phyloP scores from a whole-genome alignment of 306 rosid genomes.

The Cotoneaster glaucophyllus region DNA sequence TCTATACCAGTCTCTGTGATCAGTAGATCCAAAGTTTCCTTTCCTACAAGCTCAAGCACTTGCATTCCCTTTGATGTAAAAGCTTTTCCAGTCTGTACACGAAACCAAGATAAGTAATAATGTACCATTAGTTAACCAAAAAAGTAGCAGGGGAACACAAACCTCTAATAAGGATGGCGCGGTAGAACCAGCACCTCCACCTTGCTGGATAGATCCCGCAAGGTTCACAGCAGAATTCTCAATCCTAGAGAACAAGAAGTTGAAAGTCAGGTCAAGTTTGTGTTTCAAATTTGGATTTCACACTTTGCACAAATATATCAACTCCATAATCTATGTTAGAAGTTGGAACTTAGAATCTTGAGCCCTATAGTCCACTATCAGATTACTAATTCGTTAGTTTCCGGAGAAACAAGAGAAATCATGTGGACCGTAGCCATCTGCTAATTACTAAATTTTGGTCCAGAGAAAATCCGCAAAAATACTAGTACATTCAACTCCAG shows the following conservation, averaged over 20 bases:
- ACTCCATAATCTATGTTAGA: background rate
- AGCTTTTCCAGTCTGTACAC: conserved; percentile 80
- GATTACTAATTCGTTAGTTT: background rate
- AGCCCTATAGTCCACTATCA: background rate
- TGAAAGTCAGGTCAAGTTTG: background rate
- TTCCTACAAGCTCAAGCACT: conserved; percentile 90
- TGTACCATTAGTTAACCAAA: conserved; percentile 11
- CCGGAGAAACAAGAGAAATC: background rate
- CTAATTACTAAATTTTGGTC: background rate
- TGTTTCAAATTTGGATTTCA: background rate
- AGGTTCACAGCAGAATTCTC: conserved; percentile 84
- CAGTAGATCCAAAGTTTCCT: conserved; percentile 87
- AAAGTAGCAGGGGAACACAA: conserved; percentile 9
- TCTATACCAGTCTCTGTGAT: conserved; percentile 91
- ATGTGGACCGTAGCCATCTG: background rate
- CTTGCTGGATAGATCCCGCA: conserved; percentile 56
- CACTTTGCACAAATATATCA: background rate
- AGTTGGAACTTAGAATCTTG: background rate
- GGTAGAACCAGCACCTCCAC: conserved; percentile 50
- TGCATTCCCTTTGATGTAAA: conserved; percentile 94
- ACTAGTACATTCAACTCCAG: conserved; percentile 4
- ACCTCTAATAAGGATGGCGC: conserved; percentile 91
- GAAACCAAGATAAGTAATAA: conserved; percentile 24
- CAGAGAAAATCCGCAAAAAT: conserved; percentile 1
- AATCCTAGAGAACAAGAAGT: conserved; percentile 50